Percentiles rank a stretch among this genome's conserved stretches.
Conservation (phyloP, 1,284 basidiomycete genomes). For the Meira nashicola region DNA sequence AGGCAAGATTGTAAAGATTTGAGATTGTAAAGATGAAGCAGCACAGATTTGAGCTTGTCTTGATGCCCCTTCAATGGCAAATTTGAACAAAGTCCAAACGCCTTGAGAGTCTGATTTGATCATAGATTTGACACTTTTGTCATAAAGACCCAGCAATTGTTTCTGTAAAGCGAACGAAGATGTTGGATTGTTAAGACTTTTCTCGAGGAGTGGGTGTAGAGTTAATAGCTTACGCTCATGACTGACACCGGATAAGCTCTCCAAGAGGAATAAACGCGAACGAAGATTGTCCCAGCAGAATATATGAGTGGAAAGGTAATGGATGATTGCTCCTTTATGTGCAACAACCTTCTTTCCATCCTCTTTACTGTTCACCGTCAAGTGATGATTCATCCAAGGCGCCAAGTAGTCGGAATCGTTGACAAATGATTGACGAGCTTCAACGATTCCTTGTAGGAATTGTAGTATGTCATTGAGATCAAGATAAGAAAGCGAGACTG, state of each 20-base stretch:
- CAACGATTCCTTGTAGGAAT: constrained; percentile 61
- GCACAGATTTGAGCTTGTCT: constrained; percentile 25
- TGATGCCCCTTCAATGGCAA: constrained; percentile 16
- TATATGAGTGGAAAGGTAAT: constrained; percentile 77
- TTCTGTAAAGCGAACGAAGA: constrained; percentile 53
- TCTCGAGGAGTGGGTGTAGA: constrained; percentile 63
- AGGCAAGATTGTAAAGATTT: constrained; percentile 60
- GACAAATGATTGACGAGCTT: constrained; percentile 39
- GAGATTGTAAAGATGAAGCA: constrained; percentile 55
- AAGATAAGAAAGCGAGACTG: constrained; percentile 66
- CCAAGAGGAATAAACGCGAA: constrained; percentile 63
- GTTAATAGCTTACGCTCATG: constrained; percentile 65
- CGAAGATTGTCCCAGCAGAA: constrained; percentile 60
- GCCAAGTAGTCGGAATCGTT: constrained; percentile 60
- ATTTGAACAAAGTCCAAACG: constrained; percentile 57
- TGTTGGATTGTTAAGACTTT: constrained; percentile 38
- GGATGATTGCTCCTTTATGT: constrained; percentile 70
- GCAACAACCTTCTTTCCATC: constrained; percentile 63
- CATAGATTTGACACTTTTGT: not conserved
- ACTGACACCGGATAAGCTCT: constrained; percentile 62
- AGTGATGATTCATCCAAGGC: constrained; percentile 48
- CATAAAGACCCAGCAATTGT: constrained; percentile 59
- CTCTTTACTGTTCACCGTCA: constrained; percentile 57
- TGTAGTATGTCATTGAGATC: constrained; percentile 66
- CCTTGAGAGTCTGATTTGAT: constrained; percentile 54